These are phyloP conservation scores for Umbelopsis isabellina DNA, from an alignment of 192 early-diverging fungal genomes.

Conservation along the genomic window DNA sequence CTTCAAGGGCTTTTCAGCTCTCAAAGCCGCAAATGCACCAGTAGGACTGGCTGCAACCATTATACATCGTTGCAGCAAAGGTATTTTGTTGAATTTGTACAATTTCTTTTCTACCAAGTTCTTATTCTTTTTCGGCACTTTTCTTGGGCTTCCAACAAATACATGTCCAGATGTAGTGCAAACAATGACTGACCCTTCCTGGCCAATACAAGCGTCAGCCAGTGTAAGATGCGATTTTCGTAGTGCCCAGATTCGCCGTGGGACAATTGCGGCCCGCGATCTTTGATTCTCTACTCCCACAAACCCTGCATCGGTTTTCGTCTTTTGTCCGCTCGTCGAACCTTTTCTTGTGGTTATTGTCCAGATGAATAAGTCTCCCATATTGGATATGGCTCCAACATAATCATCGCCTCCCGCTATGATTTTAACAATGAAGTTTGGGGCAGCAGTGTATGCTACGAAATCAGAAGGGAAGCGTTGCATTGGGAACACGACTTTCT, in stretches of 20 bases:
- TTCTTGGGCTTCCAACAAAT: conserved; percentile 54
- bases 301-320: neutral
- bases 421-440: conserved; percentile 28
- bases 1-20: conserved; percentile 51
- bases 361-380: conserved; percentile 66
- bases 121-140: conserved; percentile 21
- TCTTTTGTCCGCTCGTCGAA: neutral
- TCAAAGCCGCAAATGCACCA: conserved; percentile 67
- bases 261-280: neutral
- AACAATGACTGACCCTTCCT: conserved; percentile 68
- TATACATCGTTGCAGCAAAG: conserved; percentile 61
- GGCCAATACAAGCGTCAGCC: conserved; percentile 66
- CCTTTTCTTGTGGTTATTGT: conserved; percentile 41
- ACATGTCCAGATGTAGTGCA: conserved; percentile 68
- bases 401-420: conserved; percentile 30
- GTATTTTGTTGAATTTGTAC: conserved; percentile 60
- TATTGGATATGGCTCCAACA: conserved; percentile 38
- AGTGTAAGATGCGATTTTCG: conserved; percentile 51
- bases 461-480: conserved; percentile 43
- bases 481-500: conserved; percentile 48
- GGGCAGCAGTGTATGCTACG: conserved; percentile 17
- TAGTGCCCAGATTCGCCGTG: conserved; percentile 58
- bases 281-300: neutral
- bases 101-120: conserved; percentile 29
- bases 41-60: conserved; percentile 59